phyloP scores from a whole-genome alignment of 2,329 filamentous ascomycete species.

The Trichoderma guizhouense region DNA sequence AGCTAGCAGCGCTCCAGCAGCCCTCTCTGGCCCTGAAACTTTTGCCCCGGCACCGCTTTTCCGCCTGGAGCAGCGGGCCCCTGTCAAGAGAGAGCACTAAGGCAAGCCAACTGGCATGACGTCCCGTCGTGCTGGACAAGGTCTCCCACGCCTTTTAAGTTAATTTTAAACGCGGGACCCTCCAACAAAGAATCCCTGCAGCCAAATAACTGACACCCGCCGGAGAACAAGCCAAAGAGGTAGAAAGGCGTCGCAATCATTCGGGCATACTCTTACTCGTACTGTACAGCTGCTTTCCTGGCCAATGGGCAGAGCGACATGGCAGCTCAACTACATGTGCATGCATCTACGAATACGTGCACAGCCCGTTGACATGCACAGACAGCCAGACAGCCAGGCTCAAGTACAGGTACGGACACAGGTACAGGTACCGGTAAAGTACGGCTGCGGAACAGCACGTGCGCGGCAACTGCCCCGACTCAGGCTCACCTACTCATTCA shows the following conservation, averaged over 20 bases:
- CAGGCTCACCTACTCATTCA: neutral
- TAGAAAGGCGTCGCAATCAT: neutral
- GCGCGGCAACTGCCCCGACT: neutral
- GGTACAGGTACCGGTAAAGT: neutral
- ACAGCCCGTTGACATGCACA: neutral
- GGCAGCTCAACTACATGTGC: neutral
- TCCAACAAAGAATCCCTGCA: constrained; percentile 1
- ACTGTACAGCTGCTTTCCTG: neutral
- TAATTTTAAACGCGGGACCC: neutral
- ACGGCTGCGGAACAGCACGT: neutral
- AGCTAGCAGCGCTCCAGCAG: neutral
- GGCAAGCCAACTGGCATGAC: constrained; percentile 15
- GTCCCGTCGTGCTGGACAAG: constrained; percentile 5
- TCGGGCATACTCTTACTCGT: neutral
- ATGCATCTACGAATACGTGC: neutral
- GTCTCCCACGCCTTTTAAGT: neutral
- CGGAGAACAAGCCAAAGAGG: neutral
- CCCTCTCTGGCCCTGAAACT: neutral
- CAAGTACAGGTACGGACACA: neutral
- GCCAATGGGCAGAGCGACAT: neutral
- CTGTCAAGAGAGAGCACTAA: constrained; percentile 6
- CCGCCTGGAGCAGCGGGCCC: neutral
- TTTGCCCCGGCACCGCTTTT: neutral
- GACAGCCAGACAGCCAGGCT: neutral
- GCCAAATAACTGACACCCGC: neutral